These are phyloP conservation scores for Alternaria hordeiaustralica DNA, from an alignment of 2,329 filamentous ascomycete species.

Conservation along the genomic window DNA sequence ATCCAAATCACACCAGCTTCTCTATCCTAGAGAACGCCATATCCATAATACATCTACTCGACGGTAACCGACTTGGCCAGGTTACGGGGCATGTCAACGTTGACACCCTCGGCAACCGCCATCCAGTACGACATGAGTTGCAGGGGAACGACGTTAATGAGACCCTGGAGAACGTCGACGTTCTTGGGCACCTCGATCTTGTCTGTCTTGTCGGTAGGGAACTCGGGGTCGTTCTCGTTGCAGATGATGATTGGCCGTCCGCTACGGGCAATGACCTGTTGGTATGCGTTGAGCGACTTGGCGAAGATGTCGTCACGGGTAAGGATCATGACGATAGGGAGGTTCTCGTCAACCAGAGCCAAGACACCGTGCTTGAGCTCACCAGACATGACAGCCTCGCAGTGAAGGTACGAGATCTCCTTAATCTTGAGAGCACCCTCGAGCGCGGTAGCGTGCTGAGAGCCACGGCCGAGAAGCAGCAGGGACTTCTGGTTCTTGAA, in stretches of 20 bases:
- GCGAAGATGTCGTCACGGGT: conserved; percentile 95
- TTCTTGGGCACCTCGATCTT: conserved; percentile 98
- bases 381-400: conserved; percentile 99
- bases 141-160: conserved; percentile 96
- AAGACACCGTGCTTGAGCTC: conserved; percentile 99
- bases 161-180: conserved; percentile 92
- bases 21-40: conserved; percentile 19
- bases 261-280: conserved; percentile 96
- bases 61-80: conserved; percentile 99
- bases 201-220: conserved; percentile 85
- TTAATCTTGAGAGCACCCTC: conserved; percentile 99
- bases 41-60: conserved; percentile 68
- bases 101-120: conserved; percentile 91
- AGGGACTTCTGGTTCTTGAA: conserved; percentile 98
- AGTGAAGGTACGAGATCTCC: conserved; percentile 99
- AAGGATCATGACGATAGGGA: conserved; percentile 99
- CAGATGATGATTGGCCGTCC: conserved; percentile 99
- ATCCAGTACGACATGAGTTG: conserved; percentile 99
- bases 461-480: conserved; percentile 89
- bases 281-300: conserved; percentile 99
- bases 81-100: conserved; percentile 98
- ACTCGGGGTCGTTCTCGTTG: conserved; percentile 88
- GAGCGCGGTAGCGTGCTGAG: conserved; percentile 94
- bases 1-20: conserved; percentile 34
- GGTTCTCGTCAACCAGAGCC: conserved; percentile 95